Evolutionary conservation across 2,329 filamentous ascomycete species (phyloP), one percentile per base, ranked within the genome.

Genomic region (Arachnomyces sp.): DNA sequence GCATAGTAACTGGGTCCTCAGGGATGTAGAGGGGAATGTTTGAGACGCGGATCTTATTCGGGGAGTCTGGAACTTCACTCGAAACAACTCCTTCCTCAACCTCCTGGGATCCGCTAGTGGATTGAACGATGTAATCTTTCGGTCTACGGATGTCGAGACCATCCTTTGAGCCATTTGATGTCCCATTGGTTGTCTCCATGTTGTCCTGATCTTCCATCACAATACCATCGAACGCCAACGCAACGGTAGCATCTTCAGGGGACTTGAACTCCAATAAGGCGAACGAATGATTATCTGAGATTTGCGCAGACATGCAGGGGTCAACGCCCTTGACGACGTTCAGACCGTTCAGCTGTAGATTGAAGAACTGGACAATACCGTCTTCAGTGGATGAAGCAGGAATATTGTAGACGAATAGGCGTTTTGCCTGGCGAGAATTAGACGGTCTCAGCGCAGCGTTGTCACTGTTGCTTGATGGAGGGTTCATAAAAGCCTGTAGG

Each of bases 101-200:
- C 31, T 82, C 75, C 33, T 78, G 74, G 17, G 88, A 82, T 35
- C 89, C 84, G 1, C 77, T 77, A 28, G 84, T 73, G 11, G 84
- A 81, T 7, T 90, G 90, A 39, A 94, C 88, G 52, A 96, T 95
- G 63, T 96, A 98, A 62, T 98, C 92, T 67, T 94, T 95, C 31
- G 93, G 93, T 34, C 92, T 79, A 48, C 81, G 80, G 52, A 96
- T 87, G 28, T 80, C 74, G 30, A 96, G 72, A 15, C 68, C 71
- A 49, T 71, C 69, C 3, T 68, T 69, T 8, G 67, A 60, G 21
- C 72, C 77, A 38, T 79, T 76, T 21, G 72, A 63, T 15, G 68
- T 67, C 9, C 71, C 73, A 43, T 72, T 74, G 15, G 64, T 59
- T 17, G 57, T 59, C 39, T 64, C 64, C 54, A 68, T 70, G 39